Evolutionary conservation across 192 early-diverging fungal genomes (phyloP), one percentile per base, ranked within the genome.

Genomic region (Radiomyces spectabilis): DNA sequence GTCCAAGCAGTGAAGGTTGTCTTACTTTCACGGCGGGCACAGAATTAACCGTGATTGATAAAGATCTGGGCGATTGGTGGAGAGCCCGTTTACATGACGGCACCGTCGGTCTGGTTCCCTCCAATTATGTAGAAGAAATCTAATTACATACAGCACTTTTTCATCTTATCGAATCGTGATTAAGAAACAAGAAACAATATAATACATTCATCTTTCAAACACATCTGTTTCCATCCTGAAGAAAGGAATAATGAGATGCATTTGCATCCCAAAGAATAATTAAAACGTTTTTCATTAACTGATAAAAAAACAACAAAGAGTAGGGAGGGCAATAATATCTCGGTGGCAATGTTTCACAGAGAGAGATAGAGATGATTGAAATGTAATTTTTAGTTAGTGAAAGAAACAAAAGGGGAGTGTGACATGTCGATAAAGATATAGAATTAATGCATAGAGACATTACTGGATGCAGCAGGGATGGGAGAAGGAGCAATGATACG

Each of bases 1-100:
- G 59, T 25, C 57, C 59, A 7, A 61, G 66, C 42, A 66, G 61
- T 38, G 57, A 66, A 32, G 82, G 78, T 33, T 85, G 87, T 34
- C 66, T 91, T 16, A 61, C 69, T 25, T 81, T 89, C 51, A 71
- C 78, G 24, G 67, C 72, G 0, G 85, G 82, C 6, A 80, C 77
- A 44, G 66, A 82, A 22, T 62, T 91, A 33, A 72, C 73, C 0
- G 75, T 91, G 19, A 55, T 78, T 22, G 71, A 73, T 39, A 77
- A 81, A 42, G 60, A 61, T 8, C 59, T 67, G 16, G 66, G 54
- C 21, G 63, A 74, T 46, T 73, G 72, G 71, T 80, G 74, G 74
- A 62, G 57, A 5, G 77, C 62, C 4, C 60, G 66, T 19, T 51
- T 49, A 18, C 47, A 66, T 16, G 59, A 64, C 41, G 69, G 65